Evolutionary conservation across 495 filamentous ascomycete genomes (phyloP), one percentile per base, ranked within the genome.

Genomic region (Tuber melanosporum): DNA sequence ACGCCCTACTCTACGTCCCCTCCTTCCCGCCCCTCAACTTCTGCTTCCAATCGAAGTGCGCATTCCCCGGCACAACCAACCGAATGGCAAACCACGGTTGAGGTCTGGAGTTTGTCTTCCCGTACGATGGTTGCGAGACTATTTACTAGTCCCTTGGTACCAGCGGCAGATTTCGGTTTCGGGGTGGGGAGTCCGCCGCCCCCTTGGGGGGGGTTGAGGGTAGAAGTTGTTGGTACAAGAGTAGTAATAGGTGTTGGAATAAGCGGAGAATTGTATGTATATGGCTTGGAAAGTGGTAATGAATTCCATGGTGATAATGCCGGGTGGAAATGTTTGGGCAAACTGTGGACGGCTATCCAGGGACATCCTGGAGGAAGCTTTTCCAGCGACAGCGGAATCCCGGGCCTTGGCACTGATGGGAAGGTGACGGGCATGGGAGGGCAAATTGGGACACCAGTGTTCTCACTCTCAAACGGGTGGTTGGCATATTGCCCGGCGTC

Each of bases 401-500:
- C 57, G 22, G 77, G 77, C 12, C 22, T 69, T n/a, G 49, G 77
- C 36, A 44, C 15, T 20, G 78, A 80, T 22, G 78, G 71, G 26
- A 77, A 78, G 26, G 41, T 52, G 74, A 71, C 82, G 80, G 41
- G 75, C 76, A 32, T 36, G 26, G 57, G 57, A 36, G 57, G 57
- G n/a, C 72, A 81, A 66, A 32, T 73, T 79, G 74, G 80, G 76
- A 81, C 83, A 44, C 91, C 94, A 0, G 90, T 98, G 17, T 83
- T 97, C 62, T 90, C 92, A 15, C 82, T 98, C 7, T 92, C 88
- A 70, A 89, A 91, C 66, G 90, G 93, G 80, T 98, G 93, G 93
- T 85, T 99, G 43, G 94, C 94, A 43, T 90, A 93, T 76, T 92
- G 92, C 66, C 94, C 95, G 41, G 92, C 95, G 4, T 82, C 89